phyloP scores from a whole-genome alignment of 805 yeast genomes.

The Suhomyces vadensis region DNA sequence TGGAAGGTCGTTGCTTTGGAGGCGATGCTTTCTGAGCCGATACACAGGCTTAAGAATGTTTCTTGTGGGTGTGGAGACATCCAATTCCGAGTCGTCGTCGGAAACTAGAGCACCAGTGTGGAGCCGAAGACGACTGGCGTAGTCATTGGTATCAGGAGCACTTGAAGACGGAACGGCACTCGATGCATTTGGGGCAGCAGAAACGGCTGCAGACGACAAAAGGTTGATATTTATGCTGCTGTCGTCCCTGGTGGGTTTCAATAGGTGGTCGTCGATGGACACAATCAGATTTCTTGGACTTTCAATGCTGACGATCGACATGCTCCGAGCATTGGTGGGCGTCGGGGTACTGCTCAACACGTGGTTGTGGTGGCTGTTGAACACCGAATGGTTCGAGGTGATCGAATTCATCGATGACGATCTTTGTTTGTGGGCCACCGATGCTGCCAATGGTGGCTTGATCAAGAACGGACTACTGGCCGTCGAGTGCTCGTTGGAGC shows the following conservation, averaged over 20 bases:
- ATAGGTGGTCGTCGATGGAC: constrained; percentile 35
- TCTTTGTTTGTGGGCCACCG: constrained; percentile 25
- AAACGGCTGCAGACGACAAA: constrained; percentile 10
- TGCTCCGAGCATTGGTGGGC: constrained; percentile 29
- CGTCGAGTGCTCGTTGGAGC: constrained; percentile 14
- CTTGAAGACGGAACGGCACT: neutral
- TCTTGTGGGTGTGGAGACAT: constrained; percentile 14
- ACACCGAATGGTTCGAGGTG: constrained; percentile 7
- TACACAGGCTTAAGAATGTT: constrained; percentile 19
- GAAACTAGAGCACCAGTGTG: constrained; percentile 18
- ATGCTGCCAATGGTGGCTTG: constrained; percentile 16
- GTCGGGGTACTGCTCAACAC: constrained; percentile 10
- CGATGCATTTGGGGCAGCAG: neutral
- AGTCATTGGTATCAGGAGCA: neutral
- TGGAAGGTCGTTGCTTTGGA: constrained; percentile 3
- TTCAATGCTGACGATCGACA: constrained; percentile 39
- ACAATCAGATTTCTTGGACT: constrained; percentile 44
- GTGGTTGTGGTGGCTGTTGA: constrained; percentile 3
- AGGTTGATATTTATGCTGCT: constrained; percentile 25
- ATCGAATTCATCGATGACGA: constrained; percentile 31
- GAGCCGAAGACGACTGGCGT: constrained; percentile 3
- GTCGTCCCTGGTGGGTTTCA: constrained; percentile 34
- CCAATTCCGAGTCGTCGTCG: constrained; percentile 41
- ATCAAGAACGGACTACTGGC: constrained; percentile 14
- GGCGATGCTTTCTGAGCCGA: constrained; percentile 10